Evolutionary conservation across 495 filamentous ascomycete genomes (phyloP), one percentile per base, ranked within the genome.

Genomic region (Penicillium manginii): DNA sequence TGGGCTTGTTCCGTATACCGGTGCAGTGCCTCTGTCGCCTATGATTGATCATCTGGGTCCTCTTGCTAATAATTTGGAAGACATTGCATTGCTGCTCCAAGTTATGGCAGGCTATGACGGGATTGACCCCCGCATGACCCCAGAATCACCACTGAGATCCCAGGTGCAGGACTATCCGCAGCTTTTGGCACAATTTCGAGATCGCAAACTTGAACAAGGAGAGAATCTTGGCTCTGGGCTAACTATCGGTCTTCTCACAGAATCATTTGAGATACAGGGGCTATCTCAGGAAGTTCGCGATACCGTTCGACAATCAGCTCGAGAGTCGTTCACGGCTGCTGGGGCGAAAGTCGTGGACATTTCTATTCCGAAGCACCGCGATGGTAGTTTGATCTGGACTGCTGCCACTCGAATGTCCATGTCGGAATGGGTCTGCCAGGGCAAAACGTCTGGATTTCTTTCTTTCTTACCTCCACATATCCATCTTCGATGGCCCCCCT

Each of bases 41-140:
- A 76, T 74, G 39, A 67, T 81, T 37, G 79, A 83, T 57, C 79
- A 81, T 54, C 58, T 65, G n/a, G 81, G 81, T 0, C 80, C 81
- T 0, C 78, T 87, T 68, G 68, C 82, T 1, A 68, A 60, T 19
- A 80, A 57, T 3, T 72, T 83, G 5, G 67, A 77, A 17, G 84
- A 87, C 37, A 77, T 76, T 59, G 84, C 84, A 0, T 43, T 74
- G 21, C 66, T 84, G 22, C 73, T 87, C 6, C 68, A 83, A 43
- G 78, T 71, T 0, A 78, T 86, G 52, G 77, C 80, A 4, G 84
- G 83, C 0, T 75, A 75, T 17, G 84, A 87, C 52, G 79, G 79
- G 12, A 74, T 83, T 45, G 84, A 87, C 59, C 76, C 48, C 62
- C 78, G 71, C 63, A 82, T 70, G 81, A 79, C 61, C 50, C 78